Percentiles rank a stretch among this genome's conserved stretches.
These are phyloP conservation scores for Diaporthe caulivora DNA, from an alignment of 2,329 filamentous ascomycete genomes.

Conservation along the genomic window DNA sequence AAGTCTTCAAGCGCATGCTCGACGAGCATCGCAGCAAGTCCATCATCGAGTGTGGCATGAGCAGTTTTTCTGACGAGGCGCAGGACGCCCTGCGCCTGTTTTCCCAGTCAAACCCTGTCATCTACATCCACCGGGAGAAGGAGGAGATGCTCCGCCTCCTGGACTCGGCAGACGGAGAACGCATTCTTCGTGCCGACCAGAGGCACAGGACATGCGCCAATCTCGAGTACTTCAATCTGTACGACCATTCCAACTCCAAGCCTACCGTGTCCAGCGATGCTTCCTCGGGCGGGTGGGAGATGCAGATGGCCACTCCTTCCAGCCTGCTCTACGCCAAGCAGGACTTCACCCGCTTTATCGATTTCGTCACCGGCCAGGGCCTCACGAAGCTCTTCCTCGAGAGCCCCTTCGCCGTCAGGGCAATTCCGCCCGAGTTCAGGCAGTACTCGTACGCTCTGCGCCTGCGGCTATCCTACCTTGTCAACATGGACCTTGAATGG, in stretches of 20 bases:
- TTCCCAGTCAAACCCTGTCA: conserved; percentile 74
- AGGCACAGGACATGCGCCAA: conserved; percentile 75
- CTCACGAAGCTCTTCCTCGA: conserved; percentile 65
- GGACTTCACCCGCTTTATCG: conserved; percentile 71
- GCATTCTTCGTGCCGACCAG: conserved; percentile 66
- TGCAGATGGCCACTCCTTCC: conserved; percentile 61
- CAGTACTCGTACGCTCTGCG: conserved; percentile 72
- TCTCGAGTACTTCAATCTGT: conserved; percentile 78
- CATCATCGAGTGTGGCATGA: conserved; percentile 78
- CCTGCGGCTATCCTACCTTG: conserved; percentile 70
- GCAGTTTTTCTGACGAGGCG: conserved; percentile 71
- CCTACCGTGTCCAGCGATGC: conserved; percentile 43
- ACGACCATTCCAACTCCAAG: conserved; percentile 56
- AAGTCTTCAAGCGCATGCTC: conserved; percentile 72
- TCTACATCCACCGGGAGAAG: conserved; percentile 77
- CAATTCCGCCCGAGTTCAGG: conserved; percentile 69
- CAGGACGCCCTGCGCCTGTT: conserved; percentile 70
- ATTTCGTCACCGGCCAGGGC: conserved; percentile 66
- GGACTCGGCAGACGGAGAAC: conserved; percentile 64
- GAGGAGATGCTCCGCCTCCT: conserved; percentile 72
- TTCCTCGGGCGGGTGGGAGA: conserved; percentile 38
- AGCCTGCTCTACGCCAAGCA: conserved; percentile 70
- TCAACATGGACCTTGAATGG: conserved; percentile 63
- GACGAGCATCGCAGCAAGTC: conserved; percentile 69
- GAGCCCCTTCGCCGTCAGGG: conserved; percentile 71